Evolutionary conservation across 2,329 filamentous ascomycete genomes (phyloP).

Genomic region (Seiridium cupressi): DNA sequence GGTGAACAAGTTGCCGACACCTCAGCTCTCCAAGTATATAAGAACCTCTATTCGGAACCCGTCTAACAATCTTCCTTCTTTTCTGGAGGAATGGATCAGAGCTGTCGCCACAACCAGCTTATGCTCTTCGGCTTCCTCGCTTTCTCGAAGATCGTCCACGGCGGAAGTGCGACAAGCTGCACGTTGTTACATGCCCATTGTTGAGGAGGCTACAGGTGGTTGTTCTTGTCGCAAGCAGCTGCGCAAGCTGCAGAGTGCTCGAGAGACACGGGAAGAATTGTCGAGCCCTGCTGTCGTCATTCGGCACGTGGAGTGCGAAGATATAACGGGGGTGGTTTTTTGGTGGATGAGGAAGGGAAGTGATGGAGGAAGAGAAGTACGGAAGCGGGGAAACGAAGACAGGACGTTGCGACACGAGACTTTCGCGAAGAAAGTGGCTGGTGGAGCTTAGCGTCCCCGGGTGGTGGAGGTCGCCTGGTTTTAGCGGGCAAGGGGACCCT

Average conservation of each 20-base stretch:
- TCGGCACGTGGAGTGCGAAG: background rate
- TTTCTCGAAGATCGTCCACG: constrained; percentile 6
- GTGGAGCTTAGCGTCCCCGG: constrained; percentile 8
- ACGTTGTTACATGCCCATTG: constrained; percentile 9
- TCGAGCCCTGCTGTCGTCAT: constrained; percentile 3
- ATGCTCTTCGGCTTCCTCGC: constrained; percentile 1
- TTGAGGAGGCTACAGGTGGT: background rate
- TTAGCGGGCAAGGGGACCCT: constrained; percentile 11
- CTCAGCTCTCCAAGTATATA: constrained; percentile 7
- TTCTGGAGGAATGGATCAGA: background rate
- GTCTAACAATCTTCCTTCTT: constrained; percentile 4
- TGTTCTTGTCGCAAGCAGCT: constrained; percentile 5
- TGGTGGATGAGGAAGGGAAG: background rate
- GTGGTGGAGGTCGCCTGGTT: constrained; percentile 21
- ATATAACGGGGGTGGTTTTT: no score
- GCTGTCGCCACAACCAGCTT: background rate
- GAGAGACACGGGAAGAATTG: background rate
- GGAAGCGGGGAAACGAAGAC: constrained; percentile 11
- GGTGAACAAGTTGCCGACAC: background rate
- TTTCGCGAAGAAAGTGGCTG: constrained; percentile 11
- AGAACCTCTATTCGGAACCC: constrained; percentile 7
- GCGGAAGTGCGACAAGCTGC: constrained; percentile 9
- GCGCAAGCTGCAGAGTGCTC: background rate
- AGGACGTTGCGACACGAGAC: constrained; percentile 24
- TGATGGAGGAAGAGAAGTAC: background rate